phyloP scores from a whole-genome alignment of 257 asterid genomes.

The Solanum lignicaule region DNA sequence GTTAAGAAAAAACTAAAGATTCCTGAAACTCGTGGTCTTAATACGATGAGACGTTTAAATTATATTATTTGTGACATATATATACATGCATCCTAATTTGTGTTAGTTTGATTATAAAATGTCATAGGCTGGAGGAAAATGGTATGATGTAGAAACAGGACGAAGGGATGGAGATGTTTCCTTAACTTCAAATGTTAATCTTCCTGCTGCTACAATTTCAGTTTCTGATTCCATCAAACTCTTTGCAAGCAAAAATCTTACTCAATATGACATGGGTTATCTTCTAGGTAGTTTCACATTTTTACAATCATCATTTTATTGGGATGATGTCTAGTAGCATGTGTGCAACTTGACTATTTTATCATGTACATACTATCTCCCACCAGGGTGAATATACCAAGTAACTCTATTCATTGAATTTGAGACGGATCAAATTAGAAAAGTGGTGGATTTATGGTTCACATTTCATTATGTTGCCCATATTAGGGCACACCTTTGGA shows the following conservation, averaged over 20 bases:
- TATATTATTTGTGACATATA: too few relatives aligned
- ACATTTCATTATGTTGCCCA: neutral
- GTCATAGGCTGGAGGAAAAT: slow-evolving; percentile 36
- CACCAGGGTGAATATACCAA: too few relatives aligned
- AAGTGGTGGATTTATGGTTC: neutral
- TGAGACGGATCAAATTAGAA: too few relatives aligned
- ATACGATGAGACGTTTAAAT: too few relatives aligned
- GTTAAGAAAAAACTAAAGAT: too few relatives aligned
- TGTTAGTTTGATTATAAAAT: neutral
- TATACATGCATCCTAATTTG: too few relatives aligned
- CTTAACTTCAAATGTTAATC: slow-evolving; percentile 26
- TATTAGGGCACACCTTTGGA: neutral
- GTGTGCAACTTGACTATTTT: too few relatives aligned
- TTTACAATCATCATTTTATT: too few relatives aligned
- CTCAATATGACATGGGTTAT: slow-evolving; percentile 31
- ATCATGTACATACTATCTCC: too few relatives aligned
- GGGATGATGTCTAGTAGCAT: too few relatives aligned
- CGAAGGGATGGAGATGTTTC: slow-evolving; percentile 39
- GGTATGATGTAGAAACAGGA: slow-evolving; percentile 39
- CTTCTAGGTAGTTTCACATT: slow-evolving; percentile 27
- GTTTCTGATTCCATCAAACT: slow-evolving; percentile 20
- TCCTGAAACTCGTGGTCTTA: too few relatives aligned
- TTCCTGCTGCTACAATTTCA: slow-evolving; percentile 41
- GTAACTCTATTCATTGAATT: too few relatives aligned
- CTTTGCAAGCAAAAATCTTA: slow-evolving; percentile 30